A percentile compares a stretch with the other conserved stretches of the same genome.
These are phyloP conservation scores for Boletus sp. DNA, from an alignment of 1,284 basidiomycete genomes.

Conservation along the genomic window DNA sequence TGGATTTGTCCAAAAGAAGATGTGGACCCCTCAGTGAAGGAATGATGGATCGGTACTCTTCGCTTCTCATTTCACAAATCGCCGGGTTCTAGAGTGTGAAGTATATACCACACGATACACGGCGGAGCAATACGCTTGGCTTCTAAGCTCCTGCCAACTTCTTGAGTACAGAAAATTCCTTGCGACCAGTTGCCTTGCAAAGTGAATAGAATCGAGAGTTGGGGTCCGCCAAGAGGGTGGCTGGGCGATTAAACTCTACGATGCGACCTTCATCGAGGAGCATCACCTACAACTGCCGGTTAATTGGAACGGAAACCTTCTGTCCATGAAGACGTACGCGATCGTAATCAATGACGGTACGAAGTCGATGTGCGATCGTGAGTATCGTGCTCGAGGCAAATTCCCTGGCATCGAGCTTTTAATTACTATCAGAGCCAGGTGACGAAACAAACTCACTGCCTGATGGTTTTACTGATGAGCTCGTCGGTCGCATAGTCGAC, in stretches of 20 bases:
- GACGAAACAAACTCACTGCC: conserved; percentile 42
- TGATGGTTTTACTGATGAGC: conserved; percentile 54
- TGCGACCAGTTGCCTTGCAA: conserved; percentile 79
- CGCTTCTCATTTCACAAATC: background rate
- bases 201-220: conserved; percentile 71
- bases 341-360: conserved; percentile 69
- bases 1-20: conserved; percentile 53
- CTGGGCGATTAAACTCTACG: conserved; percentile 75
- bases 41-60: background rate
- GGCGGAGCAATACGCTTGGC: background rate
- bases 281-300: conserved; percentile 55
- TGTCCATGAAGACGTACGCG: conserved; percentile 37
- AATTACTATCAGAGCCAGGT: background rate
- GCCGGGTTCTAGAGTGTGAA: background rate
- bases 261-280: conserved; percentile 85
- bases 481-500: conserved; percentile 66
- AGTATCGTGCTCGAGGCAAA: conserved; percentile 63
- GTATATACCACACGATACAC: conserved; percentile 10
- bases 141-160: conserved; percentile 55
- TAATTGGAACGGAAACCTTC: conserved; percentile 9
- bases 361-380: conserved; percentile 68
- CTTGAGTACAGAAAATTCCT: conserved; percentile 73
- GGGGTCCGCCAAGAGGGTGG: conserved; percentile 59
- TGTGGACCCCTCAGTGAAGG: conserved; percentile 58
- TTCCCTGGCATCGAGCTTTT: conserved; percentile 41